Evolutionary conservation across 768 basidiomycete genomes (phyloP), one percentile per base, ranked within the genome.

Genomic region (Pleurotus giganteus): DNA sequence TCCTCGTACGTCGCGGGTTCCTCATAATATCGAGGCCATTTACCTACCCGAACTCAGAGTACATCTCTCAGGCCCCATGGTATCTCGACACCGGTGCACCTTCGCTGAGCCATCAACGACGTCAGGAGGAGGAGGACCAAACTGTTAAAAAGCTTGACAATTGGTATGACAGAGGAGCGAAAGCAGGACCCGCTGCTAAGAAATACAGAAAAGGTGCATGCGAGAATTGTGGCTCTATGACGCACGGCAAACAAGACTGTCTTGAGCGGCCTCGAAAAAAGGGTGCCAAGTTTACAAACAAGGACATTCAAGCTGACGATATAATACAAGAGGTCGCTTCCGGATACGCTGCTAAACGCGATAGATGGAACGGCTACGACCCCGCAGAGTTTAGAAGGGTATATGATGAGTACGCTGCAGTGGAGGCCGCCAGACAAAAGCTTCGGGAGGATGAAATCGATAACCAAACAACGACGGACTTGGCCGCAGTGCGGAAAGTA

Each of bases 31-130:
- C 42, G n/a, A 36, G 4, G 60, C 51, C 56, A 26, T 45, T 4
- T 54, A 32, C 47, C 55, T 15, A 44, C 29, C 34, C n/a, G 31
- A 13, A 32, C 57, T 11, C 61, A 94, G 93, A 98, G 74, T 99
- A 98, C 68, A 99, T 99, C 68, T 93, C 96, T 5, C 93, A 96
- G 70, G 96, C 94, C 6, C 97, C 97, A 55, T 99, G 97, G 97
- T 99, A 98, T 71, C 83, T 96, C 61, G 92, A 98, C 71, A 94
- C 90, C 4, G 97, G 94, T 43, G 87, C 83, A 29, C 94, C 97
- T 1, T 94, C 94, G 8, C 80, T 99, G 53, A 91, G 86, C 66
- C 96, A 98, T 77, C 97, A 99, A 69, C 87, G 96, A 62, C 84
- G 86, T 58, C 86, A 81, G 19, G 84, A 88, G 27, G 84, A 85